Percentiles rank a stretch among this genome's conserved stretches.
Evolutionary conservation across 176 grass and related monocot species (phyloP).

Genomic region (Triticum aestivum): DNA sequence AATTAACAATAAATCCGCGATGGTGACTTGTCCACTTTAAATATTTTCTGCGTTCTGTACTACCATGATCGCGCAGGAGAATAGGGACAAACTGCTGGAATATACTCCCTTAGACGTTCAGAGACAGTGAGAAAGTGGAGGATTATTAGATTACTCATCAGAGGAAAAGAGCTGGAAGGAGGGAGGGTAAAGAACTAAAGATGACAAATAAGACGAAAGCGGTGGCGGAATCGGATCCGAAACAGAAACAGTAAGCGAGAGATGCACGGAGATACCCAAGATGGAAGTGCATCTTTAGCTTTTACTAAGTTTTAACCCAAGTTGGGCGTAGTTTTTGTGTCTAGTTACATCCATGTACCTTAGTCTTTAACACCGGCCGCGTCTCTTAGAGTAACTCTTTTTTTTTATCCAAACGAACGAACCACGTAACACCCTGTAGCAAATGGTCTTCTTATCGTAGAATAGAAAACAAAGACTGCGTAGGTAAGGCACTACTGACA

Average conservation of each 20-base stretch:
- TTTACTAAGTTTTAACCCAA: background rate
- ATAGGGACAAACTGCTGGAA: background rate
- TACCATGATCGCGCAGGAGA: background rate
- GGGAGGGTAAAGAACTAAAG: background rate
- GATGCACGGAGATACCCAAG: background rate
- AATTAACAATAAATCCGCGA: background rate
- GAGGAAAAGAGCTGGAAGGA: background rate
- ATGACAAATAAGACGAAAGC: background rate
- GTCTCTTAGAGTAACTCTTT: background rate
- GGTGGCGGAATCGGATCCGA: background rate
- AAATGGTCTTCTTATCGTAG: no score
- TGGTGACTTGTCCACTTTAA: background rate
- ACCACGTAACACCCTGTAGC: background rate
- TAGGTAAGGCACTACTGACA: background rate
- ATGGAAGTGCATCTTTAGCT: background rate
- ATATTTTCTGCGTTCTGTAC: background rate
- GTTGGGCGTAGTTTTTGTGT: conserved; percentile 9
- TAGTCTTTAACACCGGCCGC: background rate
- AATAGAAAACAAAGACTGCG: background rate
- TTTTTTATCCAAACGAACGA: background rate
- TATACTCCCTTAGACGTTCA: background rate
- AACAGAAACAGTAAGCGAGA: conserved; percentile 25
- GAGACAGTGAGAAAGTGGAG: background rate
- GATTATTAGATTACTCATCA: background rate
- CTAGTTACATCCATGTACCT: background rate